Percentiles rank a stretch among this genome's conserved stretches.
These are phyloP conservation scores for Blastobotrys petasosporus DNA, from an alignment of 1,139 yeast genomes.

Conservation along the genomic window DNA sequence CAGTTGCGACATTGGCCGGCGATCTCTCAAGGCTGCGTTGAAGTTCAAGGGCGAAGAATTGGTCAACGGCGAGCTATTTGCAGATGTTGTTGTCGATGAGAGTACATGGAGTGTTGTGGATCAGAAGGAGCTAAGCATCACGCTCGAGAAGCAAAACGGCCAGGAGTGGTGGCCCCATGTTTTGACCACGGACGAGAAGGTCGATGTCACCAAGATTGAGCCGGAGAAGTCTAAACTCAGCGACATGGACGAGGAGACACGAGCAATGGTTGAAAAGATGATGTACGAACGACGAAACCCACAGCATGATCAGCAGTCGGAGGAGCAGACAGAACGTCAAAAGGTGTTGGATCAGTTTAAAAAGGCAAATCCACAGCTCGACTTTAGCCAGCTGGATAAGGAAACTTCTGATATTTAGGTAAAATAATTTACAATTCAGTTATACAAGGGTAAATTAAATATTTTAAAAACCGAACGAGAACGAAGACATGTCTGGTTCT, in stretches of 20 bases:
- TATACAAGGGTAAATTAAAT: neutral
- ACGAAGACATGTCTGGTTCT: conserved; percentile 80
- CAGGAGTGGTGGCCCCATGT: conserved; percentile 46
- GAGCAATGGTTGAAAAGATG: conserved; percentile 45
- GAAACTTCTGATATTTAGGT: neutral
- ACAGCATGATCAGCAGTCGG: conserved; percentile 34
- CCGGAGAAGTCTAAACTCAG: conserved; percentile 39
- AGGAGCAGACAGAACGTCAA: conserved; percentile 34
- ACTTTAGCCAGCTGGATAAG: conserved; percentile 24
- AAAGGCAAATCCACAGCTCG: conserved; percentile 41
- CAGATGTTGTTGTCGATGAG: conserved; percentile 33
- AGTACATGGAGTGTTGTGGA: conserved; percentile 42
- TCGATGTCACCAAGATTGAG: conserved; percentile 37
- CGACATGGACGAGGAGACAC: conserved; percentile 40
- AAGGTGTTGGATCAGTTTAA: conserved; percentile 37
- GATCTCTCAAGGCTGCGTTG: conserved; percentile 26
- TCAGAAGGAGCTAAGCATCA: conserved; percentile 33
- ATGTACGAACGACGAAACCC: conserved; percentile 43
- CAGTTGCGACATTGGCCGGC: conserved; percentile 26
- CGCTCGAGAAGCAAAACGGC: conserved; percentile 36
- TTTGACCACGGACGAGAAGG: conserved; percentile 38
- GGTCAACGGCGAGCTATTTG: conserved; percentile 35
- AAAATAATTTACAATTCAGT: neutral
- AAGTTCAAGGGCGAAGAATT: conserved; percentile 22
- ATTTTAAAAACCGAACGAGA: conserved; percentile 58